A percentile compares a stretch with the other conserved stretches of the same genome.
phyloP scores from a whole-genome alignment of 306 rosid species.

The Ceratonia siliqua region DNA sequence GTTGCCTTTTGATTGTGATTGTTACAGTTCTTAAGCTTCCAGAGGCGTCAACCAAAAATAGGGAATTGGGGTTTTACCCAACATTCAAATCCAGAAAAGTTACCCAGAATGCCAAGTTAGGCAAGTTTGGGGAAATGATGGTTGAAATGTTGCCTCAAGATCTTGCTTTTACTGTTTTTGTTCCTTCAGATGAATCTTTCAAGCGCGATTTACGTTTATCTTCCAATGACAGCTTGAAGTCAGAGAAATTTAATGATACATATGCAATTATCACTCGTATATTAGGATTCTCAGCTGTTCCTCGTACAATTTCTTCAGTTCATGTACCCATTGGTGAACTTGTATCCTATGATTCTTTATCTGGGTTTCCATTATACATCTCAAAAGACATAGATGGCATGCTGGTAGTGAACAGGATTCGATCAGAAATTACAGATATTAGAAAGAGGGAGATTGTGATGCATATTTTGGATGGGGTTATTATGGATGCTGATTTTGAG shows the following conservation, averaged over 20 bases:
- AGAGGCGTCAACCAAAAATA: constrained; percentile 35
- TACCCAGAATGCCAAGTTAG: constrained; percentile 30
- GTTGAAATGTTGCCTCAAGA: constrained; percentile 78
- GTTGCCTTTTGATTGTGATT: constrained; percentile 47
- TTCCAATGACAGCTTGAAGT: constrained; percentile 44
- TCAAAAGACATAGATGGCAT: constrained; percentile 60
- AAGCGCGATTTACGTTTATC: constrained; percentile 58
- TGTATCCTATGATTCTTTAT: constrained; percentile 64
- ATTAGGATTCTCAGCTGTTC: constrained; percentile 75
- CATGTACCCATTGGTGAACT: constrained; percentile 46
- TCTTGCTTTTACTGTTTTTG: constrained; percentile 77
- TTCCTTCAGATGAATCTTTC: constrained; percentile 82
- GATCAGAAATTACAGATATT: constrained; percentile 60
- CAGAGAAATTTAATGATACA: constrained; percentile 63
- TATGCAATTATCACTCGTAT: constrained; percentile 67
- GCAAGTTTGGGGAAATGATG: constrained; percentile 79
- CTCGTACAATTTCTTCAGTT: constrained; percentile 53
- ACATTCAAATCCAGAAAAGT: constrained; percentile 36
- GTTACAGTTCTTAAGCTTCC: constrained; percentile 66
- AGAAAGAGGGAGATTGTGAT: constrained; percentile 53
- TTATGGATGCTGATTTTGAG: constrained; percentile 87
- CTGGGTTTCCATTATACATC: constrained; percentile 67
- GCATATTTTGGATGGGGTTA: constrained; percentile 78
- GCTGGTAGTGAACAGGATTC: constrained; percentile 71
- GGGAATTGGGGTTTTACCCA: constrained; percentile 38